Conservation (phyloP, 2,329 filamentous ascomycete species). For the Thielaviopsis punctulata region DNA sequence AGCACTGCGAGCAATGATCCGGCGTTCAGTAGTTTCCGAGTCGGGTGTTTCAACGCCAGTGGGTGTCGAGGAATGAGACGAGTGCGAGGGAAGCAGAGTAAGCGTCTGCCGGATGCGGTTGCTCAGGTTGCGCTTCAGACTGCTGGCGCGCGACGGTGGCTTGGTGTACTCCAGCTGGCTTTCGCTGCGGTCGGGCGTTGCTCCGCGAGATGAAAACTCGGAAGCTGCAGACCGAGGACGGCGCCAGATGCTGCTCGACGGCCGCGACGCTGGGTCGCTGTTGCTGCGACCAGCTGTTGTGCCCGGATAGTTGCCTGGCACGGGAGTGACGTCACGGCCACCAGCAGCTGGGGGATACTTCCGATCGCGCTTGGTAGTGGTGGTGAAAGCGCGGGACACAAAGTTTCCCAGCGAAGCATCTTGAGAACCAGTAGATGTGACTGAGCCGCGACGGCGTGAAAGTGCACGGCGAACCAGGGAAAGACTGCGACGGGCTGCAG, state of each 20-base stretch:
- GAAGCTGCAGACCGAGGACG: constrained; percentile 18
- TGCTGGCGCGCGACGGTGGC: constrained; percentile 22
- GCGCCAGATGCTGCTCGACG: constrained; percentile 4
- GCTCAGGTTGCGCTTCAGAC: constrained; percentile 32
- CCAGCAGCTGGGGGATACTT: constrained; percentile 10
- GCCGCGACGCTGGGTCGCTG: constrained; percentile 7
- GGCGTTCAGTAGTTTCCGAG: constrained; percentile 28
- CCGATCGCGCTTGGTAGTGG: constrained; percentile 6
- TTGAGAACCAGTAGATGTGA: constrained; percentile 5
- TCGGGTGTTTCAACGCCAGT: constrained; percentile 18
- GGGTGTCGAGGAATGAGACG: constrained; percentile 18
- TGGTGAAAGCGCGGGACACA: constrained; percentile 7
- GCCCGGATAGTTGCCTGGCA: constrained; percentile 4
- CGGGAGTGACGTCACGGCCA: constrained; percentile 8
- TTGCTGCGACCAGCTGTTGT: constrained; percentile 2
- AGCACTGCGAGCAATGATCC: constrained; percentile 39
- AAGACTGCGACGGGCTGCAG: constrained; percentile 26
- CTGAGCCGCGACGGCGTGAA: constrained; percentile 28
- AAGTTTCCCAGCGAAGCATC: constrained; percentile 3
- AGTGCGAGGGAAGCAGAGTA: constrained; percentile 37
- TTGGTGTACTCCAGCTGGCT: constrained; percentile 1
- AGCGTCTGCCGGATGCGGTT: constrained; percentile 40
- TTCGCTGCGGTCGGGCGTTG: constrained; percentile 1
- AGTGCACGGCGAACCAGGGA: constrained; percentile 39
- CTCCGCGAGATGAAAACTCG: constrained; percentile 16